phyloP scores from a whole-genome alignment of 192 early-diverging fungal genomes.

The Lunasporangiospora selenospora region DNA sequence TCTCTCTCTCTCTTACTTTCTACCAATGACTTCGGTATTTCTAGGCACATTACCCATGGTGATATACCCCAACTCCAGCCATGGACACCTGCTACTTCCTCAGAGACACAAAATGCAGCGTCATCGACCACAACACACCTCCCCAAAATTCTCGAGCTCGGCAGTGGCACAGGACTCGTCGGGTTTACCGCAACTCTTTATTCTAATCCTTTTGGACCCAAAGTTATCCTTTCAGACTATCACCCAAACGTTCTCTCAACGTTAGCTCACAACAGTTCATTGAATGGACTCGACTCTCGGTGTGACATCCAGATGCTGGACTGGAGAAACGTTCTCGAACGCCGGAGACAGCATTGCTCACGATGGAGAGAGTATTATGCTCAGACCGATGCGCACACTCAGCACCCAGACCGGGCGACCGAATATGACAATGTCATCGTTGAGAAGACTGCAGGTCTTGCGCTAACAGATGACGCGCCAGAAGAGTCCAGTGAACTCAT shows the following conservation, averaged over 20 bases:
- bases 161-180: conserved; percentile 61
- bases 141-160: conserved; percentile 55
- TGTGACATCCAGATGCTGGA: conserved; percentile 51
- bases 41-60: conserved; percentile 46
- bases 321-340: conserved; percentile 33
- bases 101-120: conserved; percentile 6
- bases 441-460: too few relatives aligned
- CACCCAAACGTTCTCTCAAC: conserved; percentile 58
- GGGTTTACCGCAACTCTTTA: conserved; percentile 54
- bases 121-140: conserved; percentile 3
- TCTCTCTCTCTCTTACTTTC: not conserved
- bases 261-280: conserved; percentile 45
- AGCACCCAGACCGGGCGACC: too few relatives aligned
- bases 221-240: conserved; percentile 56
- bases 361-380: too few relatives aligned
- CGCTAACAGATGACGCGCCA: too few relatives aligned
- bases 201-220: conserved; percentile 30
- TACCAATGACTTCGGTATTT: not conserved
- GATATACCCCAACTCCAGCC: conserved; percentile 46
- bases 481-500: too few relatives aligned
- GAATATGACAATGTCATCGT: conserved; percentile 25
- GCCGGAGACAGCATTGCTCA: conserved; percentile 22
- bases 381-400: too few relatives aligned
- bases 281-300: conserved; percentile 28
- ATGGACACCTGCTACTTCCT: conserved; percentile 9